Base-by-base conservation (phyloP, 257 asterid genomes). In the Fraxinus americana region DNA sequence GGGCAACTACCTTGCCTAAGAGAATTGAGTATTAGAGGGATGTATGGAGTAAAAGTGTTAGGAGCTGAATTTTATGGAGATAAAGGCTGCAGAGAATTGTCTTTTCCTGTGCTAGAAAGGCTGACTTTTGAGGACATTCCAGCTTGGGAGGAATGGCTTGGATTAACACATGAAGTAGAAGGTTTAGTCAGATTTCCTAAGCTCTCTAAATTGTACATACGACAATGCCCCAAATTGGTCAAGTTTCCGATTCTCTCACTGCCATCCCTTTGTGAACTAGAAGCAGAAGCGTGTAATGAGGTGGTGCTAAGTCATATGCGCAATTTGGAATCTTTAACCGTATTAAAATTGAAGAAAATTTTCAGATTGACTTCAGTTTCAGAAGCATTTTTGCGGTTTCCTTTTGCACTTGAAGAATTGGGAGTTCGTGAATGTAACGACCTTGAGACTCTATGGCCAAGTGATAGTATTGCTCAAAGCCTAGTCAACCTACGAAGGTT, bases 91-190 rank as follows among this genome's bases (percentile, higher is more conserved):
- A 32, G 35, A 32, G 35, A 32, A 32, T 32, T 32, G 2, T 6
- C 21, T 10, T 81, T 77, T 77, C 76, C 75, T 35, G 70, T 75
- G 36, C 79, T 78, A 23, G 75, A 82, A 72, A 79, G 19, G 14
- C 69, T 82, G 30, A 68, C 66, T 34, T 82, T 82, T 45, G 30
- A 19, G 38, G 80, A 78, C 72, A 77, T 82, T 82, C 73, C 70
- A 48, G 59, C 73, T 17, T 82, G 85, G 82, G 77, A 77, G 25
- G 77, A 35, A 5, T 35, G 39, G 39, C 39, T 35, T 35, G 39
- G 39, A 35, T 35, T 35, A 35, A 35, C 7, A 35, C 8, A 35
- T 35, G 39, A 23, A 35, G 43, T 27, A 30, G n/a, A 14, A 11
- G 30, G 41, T 41, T 17, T 10, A 11, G 29, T n/a, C 19, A 66